Conservation (phyloP, 768 basidiomycete genomes). For the Panellus pusillus region DNA sequence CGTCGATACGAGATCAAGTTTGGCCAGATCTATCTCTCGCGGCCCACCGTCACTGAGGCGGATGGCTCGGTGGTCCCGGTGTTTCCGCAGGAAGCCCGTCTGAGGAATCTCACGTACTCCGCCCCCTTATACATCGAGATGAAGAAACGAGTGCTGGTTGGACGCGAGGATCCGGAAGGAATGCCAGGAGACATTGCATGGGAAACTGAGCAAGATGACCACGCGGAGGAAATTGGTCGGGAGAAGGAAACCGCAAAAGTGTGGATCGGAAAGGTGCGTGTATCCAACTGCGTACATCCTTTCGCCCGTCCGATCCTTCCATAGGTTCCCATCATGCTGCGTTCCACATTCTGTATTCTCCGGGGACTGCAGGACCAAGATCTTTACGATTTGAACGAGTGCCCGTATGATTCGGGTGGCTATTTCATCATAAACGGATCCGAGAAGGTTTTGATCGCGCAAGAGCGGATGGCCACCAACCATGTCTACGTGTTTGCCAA, state of each 20-base stretch:
- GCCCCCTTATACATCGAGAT: constrained; percentile 96
- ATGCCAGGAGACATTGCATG: constrained; percentile 78
- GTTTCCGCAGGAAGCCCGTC: constrained; percentile 94
- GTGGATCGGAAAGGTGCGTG: constrained; percentile 88
- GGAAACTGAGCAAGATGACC: constrained; percentile 71
- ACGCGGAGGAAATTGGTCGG: constrained; percentile 57
- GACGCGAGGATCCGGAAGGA: constrained; percentile 79
- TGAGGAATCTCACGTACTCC: constrained; percentile 95
- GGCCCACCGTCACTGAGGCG: constrained; percentile 91
- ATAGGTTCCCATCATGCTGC: constrained; percentile 97
- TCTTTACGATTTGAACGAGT: constrained; percentile 92
- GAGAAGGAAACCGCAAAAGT: constrained; percentile 76
- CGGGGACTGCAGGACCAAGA: constrained; percentile 75
- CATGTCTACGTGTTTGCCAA: constrained; percentile 99
- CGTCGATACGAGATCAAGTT: constrained; percentile 97
- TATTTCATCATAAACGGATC: constrained; percentile 99
- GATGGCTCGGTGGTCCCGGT: constrained; percentile 93
- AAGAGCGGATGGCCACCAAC: constrained; percentile 99
- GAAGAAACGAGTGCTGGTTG: constrained; percentile 79
- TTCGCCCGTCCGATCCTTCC: constrained; percentile 2
- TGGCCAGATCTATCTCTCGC: constrained; percentile 95
- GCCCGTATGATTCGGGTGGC: constrained; percentile 97
- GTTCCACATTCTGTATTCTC: constrained; percentile 93
- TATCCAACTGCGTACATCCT: background rate
- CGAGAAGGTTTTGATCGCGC: constrained; percentile 99